Evolutionary conservation across 148 eudicot species (phyloP).

Genomic region (Pouteria glomerata): DNA sequence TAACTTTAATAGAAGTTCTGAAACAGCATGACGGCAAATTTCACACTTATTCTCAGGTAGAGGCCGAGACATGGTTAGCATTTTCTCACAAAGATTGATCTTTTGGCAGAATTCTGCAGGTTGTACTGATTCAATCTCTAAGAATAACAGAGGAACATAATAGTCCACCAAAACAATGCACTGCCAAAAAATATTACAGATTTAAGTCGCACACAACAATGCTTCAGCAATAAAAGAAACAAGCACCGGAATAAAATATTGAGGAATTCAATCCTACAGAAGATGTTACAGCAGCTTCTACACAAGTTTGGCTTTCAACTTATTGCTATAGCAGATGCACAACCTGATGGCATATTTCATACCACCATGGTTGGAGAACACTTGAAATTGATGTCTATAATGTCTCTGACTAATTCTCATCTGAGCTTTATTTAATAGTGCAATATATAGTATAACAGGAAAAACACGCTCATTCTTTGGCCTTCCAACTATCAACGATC

Average conservation of each 20-base stretch:
- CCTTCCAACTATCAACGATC: neutral
- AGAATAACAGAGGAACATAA: constrained; percentile 73
- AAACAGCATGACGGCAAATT: constrained; percentile 49
- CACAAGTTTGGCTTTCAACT: too few species aligned
- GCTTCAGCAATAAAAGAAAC: neutral
- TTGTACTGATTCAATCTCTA: constrained; percentile 46
- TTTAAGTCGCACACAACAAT: neutral
- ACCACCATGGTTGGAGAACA: too few species aligned
- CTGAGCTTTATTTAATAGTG: too few species aligned
- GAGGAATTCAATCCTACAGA: too few species aligned
- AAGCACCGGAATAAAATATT: neutral
- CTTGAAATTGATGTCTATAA: too few species aligned
- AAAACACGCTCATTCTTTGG: neutral
- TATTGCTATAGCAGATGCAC: too few species aligned
- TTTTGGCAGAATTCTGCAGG: constrained; percentile 61
- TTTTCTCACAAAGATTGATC: constrained; percentile 45
- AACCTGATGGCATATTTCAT: too few species aligned
- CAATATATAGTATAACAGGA: too few species aligned
- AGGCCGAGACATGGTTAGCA: constrained; percentile 15
- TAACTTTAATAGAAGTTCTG: constrained; percentile 56
- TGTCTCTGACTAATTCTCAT: too few species aligned
- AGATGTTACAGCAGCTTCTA: too few species aligned
- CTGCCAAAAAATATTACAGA: constrained; percentile 35
- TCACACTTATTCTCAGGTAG: constrained; percentile 43
- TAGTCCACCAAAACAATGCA: constrained; percentile 67